Evolutionary conservation across 352 stramenopile species (phyloP), one percentile per base, ranked within the genome.

Genomic region (Bremia lactucae): DNA sequence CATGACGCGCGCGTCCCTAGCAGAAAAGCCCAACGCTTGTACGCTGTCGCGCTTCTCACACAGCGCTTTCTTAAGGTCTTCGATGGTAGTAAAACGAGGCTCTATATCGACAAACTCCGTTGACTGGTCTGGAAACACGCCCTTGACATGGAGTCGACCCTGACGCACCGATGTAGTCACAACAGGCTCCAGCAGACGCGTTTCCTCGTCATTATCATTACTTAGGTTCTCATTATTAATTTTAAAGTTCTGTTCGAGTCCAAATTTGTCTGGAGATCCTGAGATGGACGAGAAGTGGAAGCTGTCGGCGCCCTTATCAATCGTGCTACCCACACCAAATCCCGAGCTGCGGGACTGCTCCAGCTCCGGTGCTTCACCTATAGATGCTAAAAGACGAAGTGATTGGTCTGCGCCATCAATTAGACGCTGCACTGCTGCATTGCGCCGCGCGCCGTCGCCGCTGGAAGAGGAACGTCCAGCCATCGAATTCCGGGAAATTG

Each of bases 101-200:
- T 89, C 72, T 3, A 92, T 62, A 36, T 92, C 79, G 11, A 80
- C 71, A 34, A 82, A 92, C 56, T 87, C 79, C 9, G 81, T 74
- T 19, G 72, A 86, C 42, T 86, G 69, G 50, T 92, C 79, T 1
- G 79, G 72, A 31, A 91, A 91, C 20, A 87, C 61, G 41, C 75
- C 79, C 31, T 88, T 87, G 20, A 91, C 66, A 48, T 91, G 79
- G n/a, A 87, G 52, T 4, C 76, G 28, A 1, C 72, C 78, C 1
- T 62, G 49, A 25, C 65, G 61, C 13, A 87, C 65, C 0, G 68
- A 81, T 2, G 65, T 33, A 48, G 67, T 55, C 2, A 91, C 72
- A 11, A 75, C 69, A 13, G 62, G 57, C 16, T 65, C 49, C 22
- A 65, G 6, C 25, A 46, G 36, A 14, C 39, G 41, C 43, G 49